A percentile compares a stretch with the other conserved stretches of the same genome.
These are phyloP conservation scores for Jaapia argillacea DNA, from an alignment of 768 basidiomycete genomes.

Conservation along the genomic window DNA sequence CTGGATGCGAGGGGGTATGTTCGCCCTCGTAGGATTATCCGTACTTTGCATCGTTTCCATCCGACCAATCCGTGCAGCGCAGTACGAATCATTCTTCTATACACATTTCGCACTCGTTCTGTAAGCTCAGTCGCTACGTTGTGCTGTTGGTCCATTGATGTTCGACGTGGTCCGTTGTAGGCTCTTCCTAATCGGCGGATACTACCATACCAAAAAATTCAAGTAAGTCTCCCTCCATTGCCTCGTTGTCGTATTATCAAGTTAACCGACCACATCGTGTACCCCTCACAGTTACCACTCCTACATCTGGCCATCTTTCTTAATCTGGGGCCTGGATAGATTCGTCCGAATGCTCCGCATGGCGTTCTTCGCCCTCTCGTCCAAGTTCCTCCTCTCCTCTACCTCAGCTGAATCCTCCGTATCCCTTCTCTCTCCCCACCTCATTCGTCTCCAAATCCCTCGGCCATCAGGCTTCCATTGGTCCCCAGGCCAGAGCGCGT, in stretches of 20 bases:
- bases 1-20: constrained; percentile 23
- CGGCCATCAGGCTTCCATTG: constrained; percentile 39
- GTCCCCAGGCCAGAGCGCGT: constrained; percentile 45
- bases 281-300: constrained; percentile 11
- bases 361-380: constrained; percentile 30
- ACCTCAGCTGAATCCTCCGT: constrained; percentile 23
- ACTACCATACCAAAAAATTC: constrained; percentile 16
- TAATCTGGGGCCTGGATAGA: constrained; percentile 49
- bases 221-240: constrained; percentile 12
- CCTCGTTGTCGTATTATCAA: neutral
- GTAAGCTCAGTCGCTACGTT: constrained; percentile 17
- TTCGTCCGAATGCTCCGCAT: constrained; percentile 36
- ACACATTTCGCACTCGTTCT: constrained; percentile 33
- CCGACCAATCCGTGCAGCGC: constrained; percentile 32
- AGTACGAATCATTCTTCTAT: constrained; percentile 44
- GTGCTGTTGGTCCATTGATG: neutral
- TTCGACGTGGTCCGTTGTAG: constrained; percentile 8
- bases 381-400: constrained; percentile 20
- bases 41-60: constrained; percentile 38
- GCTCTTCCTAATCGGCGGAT: constrained; percentile 20
- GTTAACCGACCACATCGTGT: neutral
- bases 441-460: constrained; percentile 35
- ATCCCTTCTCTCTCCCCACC: constrained; percentile 28
- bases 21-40: constrained; percentile 27
- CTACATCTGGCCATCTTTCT: constrained; percentile 39